A percentile compares a stretch with the other conserved stretches of the same genome.
Conservation (phyloP, 768 basidiomycete genomes). For the Hericium erinaceus region DNA sequence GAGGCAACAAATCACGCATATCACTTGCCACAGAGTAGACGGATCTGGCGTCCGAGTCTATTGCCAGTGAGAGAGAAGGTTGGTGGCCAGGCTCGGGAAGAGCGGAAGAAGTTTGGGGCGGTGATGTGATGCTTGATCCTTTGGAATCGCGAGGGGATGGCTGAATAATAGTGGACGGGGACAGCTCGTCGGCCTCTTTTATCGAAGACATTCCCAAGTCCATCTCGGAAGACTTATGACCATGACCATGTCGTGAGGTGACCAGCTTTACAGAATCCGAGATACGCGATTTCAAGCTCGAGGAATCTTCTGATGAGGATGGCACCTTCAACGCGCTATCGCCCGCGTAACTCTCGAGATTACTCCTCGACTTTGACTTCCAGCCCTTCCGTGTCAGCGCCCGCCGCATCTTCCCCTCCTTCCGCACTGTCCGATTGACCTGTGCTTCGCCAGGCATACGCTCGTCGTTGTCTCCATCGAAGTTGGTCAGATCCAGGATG, state of each 20-base stretch:
- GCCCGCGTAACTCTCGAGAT: neutral
- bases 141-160: neutral
- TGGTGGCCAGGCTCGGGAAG: neutral
- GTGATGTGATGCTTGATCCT: neutral
- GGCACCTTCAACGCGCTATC: neutral
- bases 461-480: conserved; percentile 65
- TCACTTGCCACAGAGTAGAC: conserved; percentile 11
- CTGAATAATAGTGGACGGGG: neutral
- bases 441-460: conserved; percentile 45
- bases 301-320: neutral
- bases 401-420: conserved; percentile 54
- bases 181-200: neutral
- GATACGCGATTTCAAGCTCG: neutral
- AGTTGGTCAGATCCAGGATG: conserved; percentile 62
- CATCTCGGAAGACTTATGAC: neutral
- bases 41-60: neutral
- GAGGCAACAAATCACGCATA: conserved; percentile 20
- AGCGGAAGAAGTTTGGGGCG: neutral
- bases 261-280: neutral
- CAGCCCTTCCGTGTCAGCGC: conserved; percentile 29
- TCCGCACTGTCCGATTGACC: conserved; percentile 43
- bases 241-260: neutral
- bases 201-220: neutral
- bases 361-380: conserved; percentile 8
- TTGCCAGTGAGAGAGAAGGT: neutral